Conservation (phyloP, 345 rosid genomes). For the Schrenkiella parvula region DNA sequence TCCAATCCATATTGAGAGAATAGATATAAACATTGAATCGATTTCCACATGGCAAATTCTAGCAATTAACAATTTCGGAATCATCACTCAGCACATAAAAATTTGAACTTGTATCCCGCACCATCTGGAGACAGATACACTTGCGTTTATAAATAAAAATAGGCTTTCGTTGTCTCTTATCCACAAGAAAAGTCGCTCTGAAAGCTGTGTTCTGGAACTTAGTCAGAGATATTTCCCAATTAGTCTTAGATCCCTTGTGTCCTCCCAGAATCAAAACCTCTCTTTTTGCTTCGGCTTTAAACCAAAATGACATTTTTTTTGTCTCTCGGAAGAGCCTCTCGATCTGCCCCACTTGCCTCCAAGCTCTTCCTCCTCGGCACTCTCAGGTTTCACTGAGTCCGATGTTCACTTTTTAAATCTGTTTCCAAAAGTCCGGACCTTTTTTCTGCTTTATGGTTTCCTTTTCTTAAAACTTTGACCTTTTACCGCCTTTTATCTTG, state of each 20-base stretch:
- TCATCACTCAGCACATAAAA: background rate
- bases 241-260: background rate
- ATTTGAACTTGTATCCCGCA: background rate
- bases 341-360: slow-evolving; percentile 43
- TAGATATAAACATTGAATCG: background rate
- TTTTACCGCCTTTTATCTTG: background rate
- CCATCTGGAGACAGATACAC: background rate
- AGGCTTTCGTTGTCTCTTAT: background rate
- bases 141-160: background rate
- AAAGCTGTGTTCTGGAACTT: background rate
- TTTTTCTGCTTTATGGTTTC: background rate
- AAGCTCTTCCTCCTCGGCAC: slow-evolving; percentile 61
- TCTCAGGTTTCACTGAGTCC: slow-evolving; percentile 49
- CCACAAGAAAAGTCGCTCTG: background rate
- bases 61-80: background rate
- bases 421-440: background rate
- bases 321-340: slow-evolving; percentile 56
- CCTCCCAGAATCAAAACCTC: background rate
- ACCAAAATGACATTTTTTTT: slow-evolving; percentile 47
- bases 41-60: background rate
- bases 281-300: background rate
- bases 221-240: slow-evolving; percentile 3
- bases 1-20: background rate
- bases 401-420: background rate
- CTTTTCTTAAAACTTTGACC: background rate